Evolutionary conservation across 2,329 filamentous ascomycete genomes (phyloP).

Genomic region (Sporothrix variecibatus): DNA sequence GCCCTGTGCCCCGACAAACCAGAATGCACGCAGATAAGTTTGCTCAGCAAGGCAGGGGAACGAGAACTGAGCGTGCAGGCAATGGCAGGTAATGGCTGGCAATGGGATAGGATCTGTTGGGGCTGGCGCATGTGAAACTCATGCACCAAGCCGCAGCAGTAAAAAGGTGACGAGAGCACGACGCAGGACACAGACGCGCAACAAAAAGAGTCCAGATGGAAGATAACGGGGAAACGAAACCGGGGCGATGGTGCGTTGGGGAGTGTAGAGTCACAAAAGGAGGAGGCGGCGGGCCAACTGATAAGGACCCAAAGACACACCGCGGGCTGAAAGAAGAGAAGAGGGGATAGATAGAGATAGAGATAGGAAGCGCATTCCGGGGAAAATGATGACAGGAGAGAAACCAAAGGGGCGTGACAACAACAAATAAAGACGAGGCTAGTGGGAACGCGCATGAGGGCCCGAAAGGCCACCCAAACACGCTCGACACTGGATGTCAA

Average conservation of each 20-base stretch:
- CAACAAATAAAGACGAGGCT: background rate
- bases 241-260: background rate
- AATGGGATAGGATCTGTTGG: background rate
- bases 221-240: constrained; percentile 17
- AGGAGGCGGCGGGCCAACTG: background rate
- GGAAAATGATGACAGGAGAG: constrained; percentile 14
- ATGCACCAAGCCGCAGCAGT: background rate
- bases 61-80: background rate
- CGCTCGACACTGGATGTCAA: background rate
- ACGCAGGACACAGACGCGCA: background rate
- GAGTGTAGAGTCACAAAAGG: background rate
- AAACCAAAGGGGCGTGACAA: background rate
- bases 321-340: background rate
- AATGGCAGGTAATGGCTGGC: background rate
- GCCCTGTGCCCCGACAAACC: background rate
- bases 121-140: constrained; percentile 15
- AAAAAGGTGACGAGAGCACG: background rate
- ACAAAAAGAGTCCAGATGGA: constrained; percentile 5
- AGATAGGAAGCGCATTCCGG: constrained; percentile 21
- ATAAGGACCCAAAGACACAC: background rate
- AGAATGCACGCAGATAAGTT: constrained; percentile 18
- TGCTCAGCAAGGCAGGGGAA: constrained; percentile 3
- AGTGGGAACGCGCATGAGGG: background rate
- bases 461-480: background rate
- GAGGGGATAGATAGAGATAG: background rate